These are phyloP conservation scores for Talaromyces sp. DNA, from an alignment of 2,329 filamentous ascomycete species.

Conservation along the genomic window DNA sequence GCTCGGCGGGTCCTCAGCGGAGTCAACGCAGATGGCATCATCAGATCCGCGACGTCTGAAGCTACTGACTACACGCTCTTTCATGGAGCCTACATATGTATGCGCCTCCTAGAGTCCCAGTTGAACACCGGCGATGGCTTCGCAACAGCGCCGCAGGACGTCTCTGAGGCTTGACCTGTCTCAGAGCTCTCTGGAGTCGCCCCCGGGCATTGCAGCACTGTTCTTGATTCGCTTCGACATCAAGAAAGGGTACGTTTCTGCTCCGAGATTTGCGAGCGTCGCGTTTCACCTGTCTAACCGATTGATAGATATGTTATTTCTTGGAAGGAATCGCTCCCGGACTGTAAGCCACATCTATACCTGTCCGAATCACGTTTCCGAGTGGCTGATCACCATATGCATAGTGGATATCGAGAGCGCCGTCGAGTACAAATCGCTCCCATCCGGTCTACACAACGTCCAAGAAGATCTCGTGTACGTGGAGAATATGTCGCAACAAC, in stretches of 20 bases:
- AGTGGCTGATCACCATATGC: slow-evolving; percentile 14
- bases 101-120: slow-evolving; percentile 4
- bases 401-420: slow-evolving; percentile 68
- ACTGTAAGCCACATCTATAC: slow-evolving; percentile 47
- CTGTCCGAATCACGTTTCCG: background rate
- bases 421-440: slow-evolving; percentile 94
- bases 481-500: background rate
- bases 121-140: slow-evolving; percentile 22
- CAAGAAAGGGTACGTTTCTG: slow-evolving; percentile 67
- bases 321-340: slow-evolving; percentile 72
- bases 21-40: background rate
- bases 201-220: slow-evolving; percentile 63
- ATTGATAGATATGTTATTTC: slow-evolving; percentile 66
- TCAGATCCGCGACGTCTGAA: background rate
- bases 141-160: slow-evolving; percentile 24
- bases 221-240: slow-evolving; percentile 91
- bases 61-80: slow-evolving; percentile 5
- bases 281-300: background rate
- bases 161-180: slow-evolving; percentile 31
- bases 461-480: slow-evolving; percentile 68
- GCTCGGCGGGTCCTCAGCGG: background rate
- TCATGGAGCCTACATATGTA: slow-evolving; percentile 19
- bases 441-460: slow-evolving; percentile 87
- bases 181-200: slow-evolving; percentile 29
- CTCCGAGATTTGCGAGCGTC: background rate